Percentiles rank a stretch among this genome's conserved stretches.
These are phyloP conservation scores for Fusarium torulosum DNA, from an alignment of 2,329 filamentous ascomycete genomes.

Conservation along the genomic window DNA sequence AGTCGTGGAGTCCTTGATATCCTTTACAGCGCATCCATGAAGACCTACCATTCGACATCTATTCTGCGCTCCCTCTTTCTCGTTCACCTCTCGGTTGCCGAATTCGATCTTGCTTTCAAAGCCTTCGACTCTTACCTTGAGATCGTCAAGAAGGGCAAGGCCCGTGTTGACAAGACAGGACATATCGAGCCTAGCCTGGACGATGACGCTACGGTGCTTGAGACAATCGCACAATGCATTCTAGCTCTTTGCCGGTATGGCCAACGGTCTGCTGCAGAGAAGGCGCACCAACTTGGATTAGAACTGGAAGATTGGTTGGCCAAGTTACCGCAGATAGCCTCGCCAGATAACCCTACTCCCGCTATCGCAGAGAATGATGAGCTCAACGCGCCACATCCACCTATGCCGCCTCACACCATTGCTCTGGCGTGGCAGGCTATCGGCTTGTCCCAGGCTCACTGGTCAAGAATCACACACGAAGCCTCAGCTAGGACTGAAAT, in stretches of 20 bases:
- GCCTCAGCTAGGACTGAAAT: conserved; percentile 77
- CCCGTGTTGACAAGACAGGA: conserved; percentile 82
- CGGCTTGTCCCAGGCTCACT: conserved; percentile 86
- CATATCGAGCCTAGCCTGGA: conserved; percentile 80
- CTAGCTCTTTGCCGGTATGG: conserved; percentile 86
- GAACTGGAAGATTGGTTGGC: conserved; percentile 82
- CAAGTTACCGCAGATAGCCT: conserved; percentile 61
- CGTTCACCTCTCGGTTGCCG: conserved; percentile 86
- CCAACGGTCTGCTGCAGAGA: conserved; percentile 78
- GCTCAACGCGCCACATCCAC: conserved; percentile 54
- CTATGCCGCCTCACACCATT: conserved; percentile 70
- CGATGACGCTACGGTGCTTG: conserved; percentile 79
- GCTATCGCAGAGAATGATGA: conserved; percentile 50
- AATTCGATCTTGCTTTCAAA: conserved; percentile 92
- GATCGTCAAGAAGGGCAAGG: conserved; percentile 86
- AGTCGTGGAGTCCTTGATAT: conserved; percentile 85
- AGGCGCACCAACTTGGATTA: conserved; percentile 76
- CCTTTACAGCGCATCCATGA: conserved; percentile 89
- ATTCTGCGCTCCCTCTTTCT: conserved; percentile 89
- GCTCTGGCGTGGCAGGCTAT: conserved; percentile 85
- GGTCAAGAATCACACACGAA: conserved; percentile 85
- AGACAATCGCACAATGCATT: conserved; percentile 84
- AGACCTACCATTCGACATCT: conserved; percentile 94
- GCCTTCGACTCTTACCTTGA: conserved; percentile 93
- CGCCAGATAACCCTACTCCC: conserved; percentile 47